Conservation (phyloP, 805 yeast genomes). For the Hermanozyma aechmeae region DNA sequence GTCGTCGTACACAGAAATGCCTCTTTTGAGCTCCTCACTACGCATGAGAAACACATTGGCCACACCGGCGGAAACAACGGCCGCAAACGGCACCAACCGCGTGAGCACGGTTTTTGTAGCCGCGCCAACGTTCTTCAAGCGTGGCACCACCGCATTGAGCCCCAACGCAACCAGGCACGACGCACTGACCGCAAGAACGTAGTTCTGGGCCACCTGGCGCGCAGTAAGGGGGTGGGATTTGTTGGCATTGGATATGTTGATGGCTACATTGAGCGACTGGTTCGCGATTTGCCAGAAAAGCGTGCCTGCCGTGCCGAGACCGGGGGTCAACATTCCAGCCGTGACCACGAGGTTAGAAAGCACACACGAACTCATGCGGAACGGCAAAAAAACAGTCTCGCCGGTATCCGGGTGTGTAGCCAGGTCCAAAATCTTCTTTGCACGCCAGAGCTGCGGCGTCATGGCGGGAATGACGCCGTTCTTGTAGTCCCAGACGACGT, state of each 20-base stretch:
- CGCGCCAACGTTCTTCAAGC: constrained; percentile 61
- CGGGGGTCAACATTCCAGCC: constrained; percentile 96
- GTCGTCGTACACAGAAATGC: constrained; percentile 62
- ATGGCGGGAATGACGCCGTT: constrained; percentile 56
- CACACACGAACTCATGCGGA: constrained; percentile 95
- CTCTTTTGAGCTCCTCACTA: constrained; percentile 83
- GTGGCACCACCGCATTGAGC: constrained; percentile 83
- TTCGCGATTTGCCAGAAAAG: constrained; percentile 97
- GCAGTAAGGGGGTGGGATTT: constrained; percentile 87
- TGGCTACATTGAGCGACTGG: constrained; percentile 94
- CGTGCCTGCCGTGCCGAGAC: constrained; percentile 82
- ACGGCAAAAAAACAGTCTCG: constrained; percentile 84
- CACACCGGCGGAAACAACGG: constrained; percentile 94
- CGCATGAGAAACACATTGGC: constrained; percentile 97
- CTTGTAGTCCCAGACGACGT: constrained; percentile 60
- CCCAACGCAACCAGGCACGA: constrained; percentile 96
- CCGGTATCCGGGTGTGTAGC: constrained; percentile 97
- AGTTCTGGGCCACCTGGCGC: constrained; percentile 66
- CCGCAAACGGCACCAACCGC: constrained; percentile 95
- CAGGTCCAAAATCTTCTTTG: constrained; percentile 81
- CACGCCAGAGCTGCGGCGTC: constrained; percentile 81
- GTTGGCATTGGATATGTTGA: constrained; percentile 92
- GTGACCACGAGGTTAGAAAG: constrained; percentile 90
- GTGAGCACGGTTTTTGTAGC: constrained; percentile 62
- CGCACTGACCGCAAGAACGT: constrained; percentile 83